Percentiles rank a stretch among this genome's conserved stretches.
phyloP scores from a whole-genome alignment of 805 yeast genomes.

The Myxozyma nipponensis region DNA sequence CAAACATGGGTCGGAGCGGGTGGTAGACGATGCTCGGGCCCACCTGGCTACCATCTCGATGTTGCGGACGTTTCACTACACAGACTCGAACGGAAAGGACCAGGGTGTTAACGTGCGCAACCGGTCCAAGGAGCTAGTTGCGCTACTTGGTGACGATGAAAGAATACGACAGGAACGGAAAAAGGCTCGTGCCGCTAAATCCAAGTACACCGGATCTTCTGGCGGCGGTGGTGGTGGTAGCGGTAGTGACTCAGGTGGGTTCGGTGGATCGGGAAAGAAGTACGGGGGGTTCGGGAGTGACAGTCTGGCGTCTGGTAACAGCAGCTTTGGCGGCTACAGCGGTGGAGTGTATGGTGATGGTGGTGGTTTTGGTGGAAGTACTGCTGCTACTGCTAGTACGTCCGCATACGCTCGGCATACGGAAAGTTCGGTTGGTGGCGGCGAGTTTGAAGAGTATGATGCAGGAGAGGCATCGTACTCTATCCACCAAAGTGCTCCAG shows the following conservation, averaged over 20 bases:
- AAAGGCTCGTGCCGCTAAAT: slow-evolving; percentile 80
- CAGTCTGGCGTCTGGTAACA: slow-evolving; percentile 33
- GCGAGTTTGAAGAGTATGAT: slow-evolving; percentile 31
- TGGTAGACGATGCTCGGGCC: slow-evolving; percentile 89
- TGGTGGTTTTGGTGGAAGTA: slow-evolving; percentile 34
- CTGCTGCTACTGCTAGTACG: not conserved
- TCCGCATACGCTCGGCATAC: slow-evolving; percentile 1
- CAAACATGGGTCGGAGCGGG: slow-evolving; percentile 89
- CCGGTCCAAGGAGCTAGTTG: slow-evolving; percentile 72
- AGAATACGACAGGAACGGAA: slow-evolving; percentile 78
- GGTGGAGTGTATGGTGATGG: slow-evolving; percentile 43
- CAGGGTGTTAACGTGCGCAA: slow-evolving; percentile 95
- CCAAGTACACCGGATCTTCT: slow-evolving; percentile 78
- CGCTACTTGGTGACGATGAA: slow-evolving; percentile 70
- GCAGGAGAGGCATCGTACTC: slow-evolving; percentile 14
- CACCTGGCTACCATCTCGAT: slow-evolving; percentile 75
- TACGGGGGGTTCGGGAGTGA: slow-evolving; percentile 39
- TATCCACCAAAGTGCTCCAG: not conserved
- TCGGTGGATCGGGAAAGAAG: slow-evolving; percentile 37
- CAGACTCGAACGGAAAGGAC: slow-evolving; percentile 89
- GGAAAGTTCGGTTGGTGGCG: slow-evolving; percentile 4
- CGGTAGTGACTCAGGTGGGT: slow-evolving; percentile 27
- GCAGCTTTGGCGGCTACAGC: slow-evolving; percentile 34
- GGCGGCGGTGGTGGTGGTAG: slow-evolving; percentile 36
- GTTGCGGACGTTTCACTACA: slow-evolving; percentile 90